A percentile compares a stretch with the other conserved stretches of the same genome.
Evolutionary conservation across 169 alveolate species (phyloP).

Genomic region (Eimeria maxima): DNA sequence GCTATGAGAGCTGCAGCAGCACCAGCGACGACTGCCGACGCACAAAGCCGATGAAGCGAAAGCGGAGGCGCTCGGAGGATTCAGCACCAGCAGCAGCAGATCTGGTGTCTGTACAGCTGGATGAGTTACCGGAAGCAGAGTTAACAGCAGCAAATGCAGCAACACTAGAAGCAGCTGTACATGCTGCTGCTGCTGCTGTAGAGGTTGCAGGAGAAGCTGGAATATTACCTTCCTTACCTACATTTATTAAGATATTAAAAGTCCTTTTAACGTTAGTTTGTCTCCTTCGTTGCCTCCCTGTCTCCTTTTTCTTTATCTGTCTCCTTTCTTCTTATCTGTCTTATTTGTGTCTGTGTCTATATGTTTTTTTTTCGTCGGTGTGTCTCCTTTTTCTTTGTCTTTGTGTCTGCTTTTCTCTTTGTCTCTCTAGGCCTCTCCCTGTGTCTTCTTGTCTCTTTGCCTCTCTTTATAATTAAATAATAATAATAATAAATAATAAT

Average conservation of each 20-base stretch:
- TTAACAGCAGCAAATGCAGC: conserved; percentile 34
- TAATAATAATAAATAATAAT: too few species aligned
- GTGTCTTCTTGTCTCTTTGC: neutral
- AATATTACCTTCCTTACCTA: neutral
- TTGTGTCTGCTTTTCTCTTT: neutral
- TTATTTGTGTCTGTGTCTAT: neutral
- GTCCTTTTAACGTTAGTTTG: neutral
- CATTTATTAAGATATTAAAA: neutral
- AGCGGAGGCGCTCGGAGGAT: too few species aligned
- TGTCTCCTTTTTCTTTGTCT: neutral
- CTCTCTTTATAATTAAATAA: too few species aligned
- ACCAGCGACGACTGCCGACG: neutral
- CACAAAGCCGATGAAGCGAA: neutral
- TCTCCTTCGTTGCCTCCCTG: neutral
- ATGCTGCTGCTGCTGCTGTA: conserved; percentile 7
- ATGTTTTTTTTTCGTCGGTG: neutral
- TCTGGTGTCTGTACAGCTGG: neutral
- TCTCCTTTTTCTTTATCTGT: neutral
- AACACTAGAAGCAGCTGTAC: conserved; percentile 31
- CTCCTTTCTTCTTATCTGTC: too few species aligned
- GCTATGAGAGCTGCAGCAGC: too few species aligned
- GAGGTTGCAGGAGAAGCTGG: conserved; percentile 26
- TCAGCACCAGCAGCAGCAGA: neutral
- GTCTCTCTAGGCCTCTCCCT: neutral
- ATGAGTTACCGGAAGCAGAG: conserved; percentile 26